These are phyloP conservation scores for Leishmania aethiopica DNA, from an alignment of 208 protist genomes.

Conservation along the genomic window DNA sequence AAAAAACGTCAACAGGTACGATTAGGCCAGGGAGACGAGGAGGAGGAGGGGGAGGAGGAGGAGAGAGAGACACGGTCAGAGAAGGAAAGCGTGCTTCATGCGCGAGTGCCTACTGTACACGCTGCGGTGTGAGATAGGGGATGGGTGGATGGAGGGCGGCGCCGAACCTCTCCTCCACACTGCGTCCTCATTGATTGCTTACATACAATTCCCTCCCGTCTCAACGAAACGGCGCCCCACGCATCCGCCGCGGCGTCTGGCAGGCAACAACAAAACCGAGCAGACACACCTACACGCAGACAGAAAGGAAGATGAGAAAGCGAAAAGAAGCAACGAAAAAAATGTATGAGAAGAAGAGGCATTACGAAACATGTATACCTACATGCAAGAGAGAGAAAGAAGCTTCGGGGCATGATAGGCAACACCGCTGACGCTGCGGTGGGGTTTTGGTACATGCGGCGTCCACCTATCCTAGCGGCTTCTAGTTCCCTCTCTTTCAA, in stretches of 20 bases:
- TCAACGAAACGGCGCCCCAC: neutral
- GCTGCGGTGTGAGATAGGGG: no score
- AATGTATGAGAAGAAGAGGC: neutral
- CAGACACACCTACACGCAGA: neutral
- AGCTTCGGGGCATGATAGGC: neutral
- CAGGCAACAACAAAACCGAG: neutral
- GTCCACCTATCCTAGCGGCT: neutral
- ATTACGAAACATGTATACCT: neutral
- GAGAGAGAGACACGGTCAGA: no score
- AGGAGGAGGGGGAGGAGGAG: no score
- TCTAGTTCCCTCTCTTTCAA: neutral
- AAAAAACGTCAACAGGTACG: neutral
- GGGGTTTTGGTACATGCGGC: neutral
- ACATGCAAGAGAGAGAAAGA: neutral
- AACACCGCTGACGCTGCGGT: neutral
- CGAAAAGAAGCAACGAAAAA: neutral
- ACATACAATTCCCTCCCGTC: neutral
- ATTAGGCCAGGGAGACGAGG: neutral
- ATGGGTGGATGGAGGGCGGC: neutral
- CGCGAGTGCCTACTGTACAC: no score
- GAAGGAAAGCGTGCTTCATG: no score
- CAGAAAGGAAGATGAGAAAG: neutral
- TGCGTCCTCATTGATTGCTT: neutral
- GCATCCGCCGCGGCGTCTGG: neutral
- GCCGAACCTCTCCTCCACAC: neutral